Evolutionary conservation across 2,329 filamentous ascomycete genomes (phyloP).

Genomic region (Madurella mycetomatis): DNA sequence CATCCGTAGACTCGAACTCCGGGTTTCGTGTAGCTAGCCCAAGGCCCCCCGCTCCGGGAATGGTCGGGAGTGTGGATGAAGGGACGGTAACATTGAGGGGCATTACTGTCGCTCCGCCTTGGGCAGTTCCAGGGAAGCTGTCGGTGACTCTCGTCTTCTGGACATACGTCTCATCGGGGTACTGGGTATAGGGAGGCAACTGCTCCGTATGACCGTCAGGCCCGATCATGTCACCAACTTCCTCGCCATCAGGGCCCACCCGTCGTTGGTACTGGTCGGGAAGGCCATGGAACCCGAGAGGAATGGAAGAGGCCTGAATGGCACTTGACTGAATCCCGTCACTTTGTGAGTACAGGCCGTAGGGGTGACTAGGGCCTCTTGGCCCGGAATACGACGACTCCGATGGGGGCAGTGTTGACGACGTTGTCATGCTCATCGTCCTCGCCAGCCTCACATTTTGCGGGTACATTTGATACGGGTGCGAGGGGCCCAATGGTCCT

Average conservation of each 20-base stretch:
- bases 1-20: slow-evolving; percentile 57
- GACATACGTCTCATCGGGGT: slow-evolving; percentile 67
- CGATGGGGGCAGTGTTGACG: slow-evolving; percentile 38
- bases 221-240: slow-evolving; percentile 80
- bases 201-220: slow-evolving; percentile 87
- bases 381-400: slow-evolving; percentile 52
- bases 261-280: slow-evolving; percentile 65
- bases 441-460: slow-evolving; percentile 73
- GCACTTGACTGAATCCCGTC: slow-evolving; percentile 55
- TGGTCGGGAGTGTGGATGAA: slow-evolving; percentile 24
- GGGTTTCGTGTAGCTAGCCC: slow-evolving; percentile 58
- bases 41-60: slow-evolving; percentile 57
- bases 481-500: slow-evolving; percentile 68
- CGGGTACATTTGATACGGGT: slow-evolving; percentile 80
- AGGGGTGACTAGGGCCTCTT: slow-evolving; percentile 74
- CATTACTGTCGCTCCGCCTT: slow-evolving; percentile 8
- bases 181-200: slow-evolving; percentile 84
- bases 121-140: neutral
- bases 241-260: slow-evolving; percentile 75
- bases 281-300: slow-evolving; percentile 70
- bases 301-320: slow-evolving; percentile 43
- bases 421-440: slow-evolving; percentile 59
- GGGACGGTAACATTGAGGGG: slow-evolving; percentile 14
- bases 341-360: slow-evolving; percentile 80
- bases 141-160: slow-evolving; percentile 46